These are phyloP conservation scores for Hypericum androsaemum DNA, from an alignment of 345 rosid genomes.

Conservation along the genomic window DNA sequence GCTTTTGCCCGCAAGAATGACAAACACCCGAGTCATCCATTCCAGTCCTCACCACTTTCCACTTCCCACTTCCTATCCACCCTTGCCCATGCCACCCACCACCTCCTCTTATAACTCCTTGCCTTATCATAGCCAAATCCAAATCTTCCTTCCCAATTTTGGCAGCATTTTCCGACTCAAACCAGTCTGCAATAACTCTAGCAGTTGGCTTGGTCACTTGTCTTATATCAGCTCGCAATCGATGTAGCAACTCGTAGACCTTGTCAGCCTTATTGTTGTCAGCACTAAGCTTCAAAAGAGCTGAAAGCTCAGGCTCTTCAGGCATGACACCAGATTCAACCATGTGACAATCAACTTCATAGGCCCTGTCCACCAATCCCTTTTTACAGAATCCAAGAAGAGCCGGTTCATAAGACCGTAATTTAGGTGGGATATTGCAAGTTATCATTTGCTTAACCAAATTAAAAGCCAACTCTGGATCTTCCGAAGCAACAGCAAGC, in stretches of 20 bases:
- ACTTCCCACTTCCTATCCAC: constrained; percentile 75
- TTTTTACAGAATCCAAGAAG: constrained; percentile 67
- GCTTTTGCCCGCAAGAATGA: constrained; percentile 60
- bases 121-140: constrained; percentile 46
- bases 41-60: constrained; percentile 61
- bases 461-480: constrained; percentile 84
- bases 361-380: constrained; percentile 56
- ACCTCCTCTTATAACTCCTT: constrained; percentile 60
- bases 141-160: constrained; percentile 44
- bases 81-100: constrained; percentile 99
- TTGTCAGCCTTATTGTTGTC: constrained; percentile 37
- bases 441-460: constrained; percentile 72
- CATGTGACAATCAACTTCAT: constrained; percentile 80
- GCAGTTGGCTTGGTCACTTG: constrained; percentile 57
- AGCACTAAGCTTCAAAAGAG: constrained; percentile 61
- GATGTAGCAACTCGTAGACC: constrained; percentile 70
- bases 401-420: constrained; percentile 85
- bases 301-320: constrained; percentile 81
- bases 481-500: constrained; percentile 63
- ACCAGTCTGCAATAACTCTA: constrained; percentile 59
- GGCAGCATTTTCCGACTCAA: constrained; percentile 49
- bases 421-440: constrained; percentile 52
- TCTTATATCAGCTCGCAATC: constrained; percentile 62
- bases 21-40: constrained; percentile 68
- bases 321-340: constrained; percentile 55